Evolutionary conservation across 768 basidiomycete genomes (phyloP).

Genomic region (Serendipita sp.): DNA sequence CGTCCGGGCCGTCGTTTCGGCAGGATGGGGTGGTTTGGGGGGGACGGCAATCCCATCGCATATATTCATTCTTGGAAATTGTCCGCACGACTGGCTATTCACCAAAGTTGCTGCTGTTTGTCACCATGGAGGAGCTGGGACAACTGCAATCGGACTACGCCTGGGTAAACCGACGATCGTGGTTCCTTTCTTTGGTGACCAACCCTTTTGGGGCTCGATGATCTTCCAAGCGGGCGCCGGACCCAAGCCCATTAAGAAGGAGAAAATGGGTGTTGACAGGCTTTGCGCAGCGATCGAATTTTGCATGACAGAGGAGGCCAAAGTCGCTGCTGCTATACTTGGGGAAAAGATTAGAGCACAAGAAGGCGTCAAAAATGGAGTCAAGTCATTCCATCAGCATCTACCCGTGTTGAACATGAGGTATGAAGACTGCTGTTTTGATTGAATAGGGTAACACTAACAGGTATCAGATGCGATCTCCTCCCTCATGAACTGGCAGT

Average conservation of each 20-base stretch:
- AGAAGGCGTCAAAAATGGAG: conserved; percentile 30
- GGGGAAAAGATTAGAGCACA: conserved; percentile 31
- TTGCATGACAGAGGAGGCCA: conserved; percentile 30
- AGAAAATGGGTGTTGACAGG: conserved; percentile 31
- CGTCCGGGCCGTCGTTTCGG: conserved; percentile 44
- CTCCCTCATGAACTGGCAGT: conserved; percentile 34
- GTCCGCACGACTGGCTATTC: conserved; percentile 59
- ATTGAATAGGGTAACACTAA: not conserved
- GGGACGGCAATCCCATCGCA: conserved; percentile 33
- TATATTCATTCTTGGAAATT: conserved; percentile 47
- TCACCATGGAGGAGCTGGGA: conserved; percentile 53
- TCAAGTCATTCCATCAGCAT: conserved; percentile 42
- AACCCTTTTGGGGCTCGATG: conserved; percentile 43
- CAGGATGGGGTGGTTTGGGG: conserved; percentile 51
- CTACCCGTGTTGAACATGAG: conserved; percentile 46
- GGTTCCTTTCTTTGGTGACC: conserved; percentile 54
- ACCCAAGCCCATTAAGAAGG: conserved; percentile 41
- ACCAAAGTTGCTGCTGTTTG: conserved; percentile 41
- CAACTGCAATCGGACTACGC: conserved; percentile 44
- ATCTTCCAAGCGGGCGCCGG: conserved; percentile 45
- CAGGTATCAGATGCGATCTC: conserved; percentile 31
- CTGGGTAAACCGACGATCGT: conserved; percentile 46
- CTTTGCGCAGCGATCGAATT: conserved; percentile 38
- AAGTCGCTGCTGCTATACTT: conserved; percentile 32
- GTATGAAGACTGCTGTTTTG: conserved; percentile 12